A percentile compares a stretch with the other conserved stretches of the same genome.
Conservation (phyloP, 2,329 filamentous ascomycete genomes). For the Ophiostoma piceae region DNA sequence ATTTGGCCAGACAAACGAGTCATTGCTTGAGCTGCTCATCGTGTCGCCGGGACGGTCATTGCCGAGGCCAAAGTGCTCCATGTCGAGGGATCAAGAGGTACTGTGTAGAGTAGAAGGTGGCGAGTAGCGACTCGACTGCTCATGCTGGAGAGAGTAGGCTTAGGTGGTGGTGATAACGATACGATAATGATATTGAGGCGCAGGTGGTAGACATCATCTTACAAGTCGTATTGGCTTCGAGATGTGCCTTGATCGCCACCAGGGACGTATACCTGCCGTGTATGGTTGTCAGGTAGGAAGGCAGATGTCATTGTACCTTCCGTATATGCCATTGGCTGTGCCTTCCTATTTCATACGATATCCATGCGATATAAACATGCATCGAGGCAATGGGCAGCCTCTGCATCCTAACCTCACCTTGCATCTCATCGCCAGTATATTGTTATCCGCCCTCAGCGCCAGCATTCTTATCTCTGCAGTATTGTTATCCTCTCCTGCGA, state of each 20-base stretch:
- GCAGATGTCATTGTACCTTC: neutral
- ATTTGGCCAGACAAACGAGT: conserved; percentile 4
- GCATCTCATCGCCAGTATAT: neutral
- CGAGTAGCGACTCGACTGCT: neutral
- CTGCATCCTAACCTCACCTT: neutral
- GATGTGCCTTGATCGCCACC: neutral
- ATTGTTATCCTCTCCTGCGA: neutral
- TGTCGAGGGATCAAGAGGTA: neutral
- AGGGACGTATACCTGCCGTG: too few species aligned
- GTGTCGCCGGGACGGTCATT: neutral
- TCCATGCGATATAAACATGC: neutral
- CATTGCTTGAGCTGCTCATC: neutral
- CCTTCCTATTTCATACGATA: neutral
- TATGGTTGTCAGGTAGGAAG: neutral
- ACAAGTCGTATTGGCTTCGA: neutral
- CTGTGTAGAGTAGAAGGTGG: neutral
- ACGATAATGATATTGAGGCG: neutral
- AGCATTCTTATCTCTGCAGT: neutral
- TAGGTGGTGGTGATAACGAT: neutral
- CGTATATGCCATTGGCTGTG: neutral
- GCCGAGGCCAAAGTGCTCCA: neutral
- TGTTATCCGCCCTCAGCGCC: neutral
- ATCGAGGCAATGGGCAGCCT: neutral
- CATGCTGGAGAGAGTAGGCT: neutral
- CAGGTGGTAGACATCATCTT: neutral